A percentile compares a stretch with the other conserved stretches of the same genome.
Conservation (phyloP, 257 asterid species). For the Lavandula angustifolia region DNA sequence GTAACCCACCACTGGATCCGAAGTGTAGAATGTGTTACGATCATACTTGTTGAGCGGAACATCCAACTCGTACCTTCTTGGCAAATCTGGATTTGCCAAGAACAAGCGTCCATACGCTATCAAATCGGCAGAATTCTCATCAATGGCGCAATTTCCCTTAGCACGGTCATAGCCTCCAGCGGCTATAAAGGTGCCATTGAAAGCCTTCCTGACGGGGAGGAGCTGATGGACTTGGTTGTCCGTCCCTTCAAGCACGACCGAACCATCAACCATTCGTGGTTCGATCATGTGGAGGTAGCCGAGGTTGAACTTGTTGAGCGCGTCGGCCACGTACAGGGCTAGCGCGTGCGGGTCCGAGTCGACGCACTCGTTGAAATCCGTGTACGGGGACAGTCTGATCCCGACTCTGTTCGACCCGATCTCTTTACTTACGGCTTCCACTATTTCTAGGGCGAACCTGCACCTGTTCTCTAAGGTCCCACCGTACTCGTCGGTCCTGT, state of each 20-base stretch:
- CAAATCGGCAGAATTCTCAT: slow-evolving; percentile 49
- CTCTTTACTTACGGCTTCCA: slow-evolving; percentile 37
- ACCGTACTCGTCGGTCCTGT: slow-evolving; percentile 48
- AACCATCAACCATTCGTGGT: slow-evolving; percentile 36
- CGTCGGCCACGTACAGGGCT: slow-evolving; percentile 44
- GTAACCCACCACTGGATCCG: slow-evolving; percentile 72
- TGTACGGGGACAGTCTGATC: slow-evolving; percentile 39
- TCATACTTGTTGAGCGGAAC: slow-evolving; percentile 56
- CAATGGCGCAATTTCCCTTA: slow-evolving; percentile 51
- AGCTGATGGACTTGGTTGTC: slow-evolving; percentile 35
- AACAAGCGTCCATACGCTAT: slow-evolving; percentile 65
- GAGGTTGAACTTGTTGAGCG: slow-evolving; percentile 34
- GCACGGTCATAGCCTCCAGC: slow-evolving; percentile 58
- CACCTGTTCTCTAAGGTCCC: slow-evolving; percentile 46
- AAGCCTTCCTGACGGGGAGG: slow-evolving; percentile 48
- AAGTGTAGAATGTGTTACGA: slow-evolving; percentile 57
- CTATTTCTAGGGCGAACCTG: slow-evolving; percentile 41
- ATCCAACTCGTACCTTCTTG: slow-evolving; percentile 46
- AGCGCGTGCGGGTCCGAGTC: slow-evolving; percentile 41
- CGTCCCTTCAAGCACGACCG: slow-evolving; percentile 9
- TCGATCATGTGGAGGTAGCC: slow-evolving; percentile 50
- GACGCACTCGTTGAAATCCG: slow-evolving; percentile 31
- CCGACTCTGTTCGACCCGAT: slow-evolving; percentile 47
- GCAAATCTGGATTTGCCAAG: slow-evolving; percentile 77
- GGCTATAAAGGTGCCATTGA: slow-evolving; percentile 56